These are phyloP conservation scores for Pseudozyma tsukubaensis DNA, from an alignment of 1,284 basidiomycete species.

Conservation along the genomic window DNA sequence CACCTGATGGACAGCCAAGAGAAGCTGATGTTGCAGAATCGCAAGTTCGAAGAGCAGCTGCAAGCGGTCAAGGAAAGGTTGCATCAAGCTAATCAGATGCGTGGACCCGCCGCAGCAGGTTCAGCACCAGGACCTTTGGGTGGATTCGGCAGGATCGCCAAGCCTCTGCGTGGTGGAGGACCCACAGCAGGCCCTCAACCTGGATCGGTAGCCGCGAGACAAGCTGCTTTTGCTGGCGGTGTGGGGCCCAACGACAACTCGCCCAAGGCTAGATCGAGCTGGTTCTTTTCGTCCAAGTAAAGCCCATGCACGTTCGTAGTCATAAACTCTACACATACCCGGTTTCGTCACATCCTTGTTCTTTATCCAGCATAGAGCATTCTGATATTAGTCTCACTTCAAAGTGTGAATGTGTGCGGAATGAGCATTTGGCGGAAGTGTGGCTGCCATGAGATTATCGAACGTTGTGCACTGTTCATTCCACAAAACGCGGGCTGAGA, in stretches of 20 bases:
- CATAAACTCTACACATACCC: conserved; percentile 15
- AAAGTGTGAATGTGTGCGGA: neutral
- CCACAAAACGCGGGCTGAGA: neutral
- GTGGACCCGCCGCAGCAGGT: conserved; percentile 60
- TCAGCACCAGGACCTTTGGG: conserved; percentile 74
- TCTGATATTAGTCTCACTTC: neutral
- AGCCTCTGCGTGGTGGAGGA: conserved; percentile 87
- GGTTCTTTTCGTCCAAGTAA: conserved; percentile 62
- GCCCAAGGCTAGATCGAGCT: conserved; percentile 54
- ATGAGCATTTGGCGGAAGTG: neutral
- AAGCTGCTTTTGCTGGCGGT: conserved; percentile 28
- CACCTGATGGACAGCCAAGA: conserved; percentile 93
- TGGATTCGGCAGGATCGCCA: conserved; percentile 92
- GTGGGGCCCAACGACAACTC: conserved; percentile 45
- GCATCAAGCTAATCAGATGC: conserved; percentile 86
- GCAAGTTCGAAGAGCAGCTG: conserved; percentile 93
- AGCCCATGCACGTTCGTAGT: conserved; percentile 5
- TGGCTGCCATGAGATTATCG: no score
- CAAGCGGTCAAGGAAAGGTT: conserved; percentile 90
- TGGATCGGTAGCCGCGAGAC: conserved; percentile 39
- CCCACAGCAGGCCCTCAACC: conserved; percentile 51
- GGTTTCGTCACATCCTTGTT: conserved; percentile 7
- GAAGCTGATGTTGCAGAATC: conserved; percentile 87
- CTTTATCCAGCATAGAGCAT: conserved; percentile 10
- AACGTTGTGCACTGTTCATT: no score